Conservation (phyloP, 441 rosid genomes). For the Pelargonium citronellum region DNA sequence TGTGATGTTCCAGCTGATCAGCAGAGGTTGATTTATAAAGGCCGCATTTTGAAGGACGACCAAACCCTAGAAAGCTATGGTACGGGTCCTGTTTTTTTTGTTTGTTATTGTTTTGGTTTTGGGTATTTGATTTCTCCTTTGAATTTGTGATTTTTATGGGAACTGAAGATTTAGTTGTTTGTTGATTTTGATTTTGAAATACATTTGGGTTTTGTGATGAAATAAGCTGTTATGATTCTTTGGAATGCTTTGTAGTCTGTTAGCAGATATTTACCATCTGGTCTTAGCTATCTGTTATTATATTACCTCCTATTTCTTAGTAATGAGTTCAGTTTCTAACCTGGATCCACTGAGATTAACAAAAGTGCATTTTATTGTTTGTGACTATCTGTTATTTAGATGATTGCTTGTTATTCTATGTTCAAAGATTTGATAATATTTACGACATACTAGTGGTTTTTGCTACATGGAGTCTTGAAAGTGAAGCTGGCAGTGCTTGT, state of each 20-base stretch:
- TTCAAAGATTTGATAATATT: background rate
- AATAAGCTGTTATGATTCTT: background rate
- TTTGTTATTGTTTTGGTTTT: too few species aligned
- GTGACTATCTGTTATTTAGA: background rate
- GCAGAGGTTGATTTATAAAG: constrained; percentile 9
- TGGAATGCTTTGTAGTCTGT: background rate
- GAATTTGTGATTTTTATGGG: background rate
- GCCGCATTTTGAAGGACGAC: constrained; percentile 6
- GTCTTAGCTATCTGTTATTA: background rate
- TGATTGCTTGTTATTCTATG: background rate
- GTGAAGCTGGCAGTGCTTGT: too few species aligned
- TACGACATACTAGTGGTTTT: background rate
- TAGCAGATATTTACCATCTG: background rate
- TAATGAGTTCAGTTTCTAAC: background rate
- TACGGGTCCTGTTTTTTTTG: background rate
- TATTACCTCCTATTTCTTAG: background rate
- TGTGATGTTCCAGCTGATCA: constrained; percentile 3
- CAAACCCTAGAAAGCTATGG: constrained; percentile 9
- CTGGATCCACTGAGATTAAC: background rate
- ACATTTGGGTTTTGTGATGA: background rate
- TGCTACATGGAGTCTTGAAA: too few species aligned
- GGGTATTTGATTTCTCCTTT: too few species aligned
- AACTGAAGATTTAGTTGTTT: background rate
- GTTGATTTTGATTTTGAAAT: background rate
- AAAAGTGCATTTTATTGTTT: background rate